These are phyloP conservation scores for Puccinia horiana DNA, from an alignment of 1,284 basidiomycete genomes.

Conservation along the genomic window DNA sequence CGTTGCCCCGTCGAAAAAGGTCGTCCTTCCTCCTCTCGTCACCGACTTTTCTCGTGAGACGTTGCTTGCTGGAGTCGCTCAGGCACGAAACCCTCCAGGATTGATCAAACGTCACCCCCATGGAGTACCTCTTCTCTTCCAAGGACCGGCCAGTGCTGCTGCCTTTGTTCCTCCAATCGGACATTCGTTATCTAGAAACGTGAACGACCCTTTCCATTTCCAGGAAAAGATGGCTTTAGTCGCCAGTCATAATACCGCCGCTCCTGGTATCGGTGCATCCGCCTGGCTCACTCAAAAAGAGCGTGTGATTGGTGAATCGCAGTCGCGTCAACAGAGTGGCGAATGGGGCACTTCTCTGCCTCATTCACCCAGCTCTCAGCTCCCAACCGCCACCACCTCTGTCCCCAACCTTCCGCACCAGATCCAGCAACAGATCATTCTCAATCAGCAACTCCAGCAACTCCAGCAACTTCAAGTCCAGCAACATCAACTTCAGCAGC, in stretches of 20 bases:
- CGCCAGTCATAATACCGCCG: conserved; percentile 57
- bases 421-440: conserved; percentile 42
- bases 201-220: conserved; percentile 52
- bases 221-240: conserved; percentile 58
- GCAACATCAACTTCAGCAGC: conserved; percentile 50
- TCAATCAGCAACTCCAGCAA: conserved; percentile 48
- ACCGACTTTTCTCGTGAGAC: conserved; percentile 32
- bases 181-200: conserved; percentile 59
- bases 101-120: conserved; percentile 14
- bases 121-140: conserved; percentile 8
- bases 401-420: conserved; percentile 32
- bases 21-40: conserved; percentile 35
- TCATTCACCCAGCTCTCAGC: conserved; percentile 59
- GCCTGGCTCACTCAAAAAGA: conserved; percentile 64
- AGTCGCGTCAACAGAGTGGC: conserved; percentile 51
- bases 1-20: conserved; percentile 16
- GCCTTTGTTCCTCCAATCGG: conserved; percentile 64
- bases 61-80: background rate
- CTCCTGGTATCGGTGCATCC: conserved; percentile 63
- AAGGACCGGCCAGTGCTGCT: conserved; percentile 62
- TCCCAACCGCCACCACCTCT: conserved; percentile 64
- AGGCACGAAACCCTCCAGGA: background rate
- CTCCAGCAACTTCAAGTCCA: conserved; percentile 49
- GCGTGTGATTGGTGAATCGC: conserved; percentile 64
- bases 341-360: conserved; percentile 28